These are phyloP conservation scores for Zymoseptoria brevis DNA, from an alignment of 2,329 filamentous ascomycete genomes.

Conservation along the genomic window DNA sequence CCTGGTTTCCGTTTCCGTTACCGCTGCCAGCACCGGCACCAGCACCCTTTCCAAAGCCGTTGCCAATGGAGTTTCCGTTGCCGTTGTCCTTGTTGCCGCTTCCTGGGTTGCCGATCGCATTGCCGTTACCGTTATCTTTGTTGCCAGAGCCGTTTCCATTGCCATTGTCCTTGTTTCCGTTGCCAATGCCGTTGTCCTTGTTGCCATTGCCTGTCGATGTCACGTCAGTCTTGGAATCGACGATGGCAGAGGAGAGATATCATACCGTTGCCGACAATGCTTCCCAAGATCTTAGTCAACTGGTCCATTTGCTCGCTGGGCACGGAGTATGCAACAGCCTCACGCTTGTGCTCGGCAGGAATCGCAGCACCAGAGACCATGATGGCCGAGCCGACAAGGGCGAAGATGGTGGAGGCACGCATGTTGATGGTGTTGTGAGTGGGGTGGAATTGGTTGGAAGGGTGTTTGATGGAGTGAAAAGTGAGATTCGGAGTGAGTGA, in stretches of 20 bases:
- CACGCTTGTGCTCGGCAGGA: background rate
- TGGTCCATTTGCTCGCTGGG: background rate
- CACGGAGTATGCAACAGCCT: background rate
- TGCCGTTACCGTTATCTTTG: conserved; percentile 4
- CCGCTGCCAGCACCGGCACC: no score
- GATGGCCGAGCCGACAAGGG: conserved; percentile 5
- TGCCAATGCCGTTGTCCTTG: conserved; percentile 4
- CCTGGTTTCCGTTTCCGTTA: no score
- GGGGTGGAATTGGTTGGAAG: background rate
- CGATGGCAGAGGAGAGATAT: background rate
- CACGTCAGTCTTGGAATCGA: background rate
- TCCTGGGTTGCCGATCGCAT: conserved; percentile 1
- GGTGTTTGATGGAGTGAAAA: background rate
- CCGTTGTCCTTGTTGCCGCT: background rate
- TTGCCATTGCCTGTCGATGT: background rate
- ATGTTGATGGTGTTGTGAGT: conserved; percentile 1
- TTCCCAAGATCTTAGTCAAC: conserved; percentile 1
- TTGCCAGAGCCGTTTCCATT: background rate
- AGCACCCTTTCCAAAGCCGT: background rate
- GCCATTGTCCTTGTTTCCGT: background rate
- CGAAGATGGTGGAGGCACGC: conserved; percentile 10
- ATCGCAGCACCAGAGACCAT: conserved; percentile 1
- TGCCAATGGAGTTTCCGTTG: background rate
- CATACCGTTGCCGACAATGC: conserved; percentile 5
- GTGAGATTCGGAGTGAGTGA: background rate